Conservation (phyloP, 208 protist genomes). For the Crithidia thermophila region DNA sequence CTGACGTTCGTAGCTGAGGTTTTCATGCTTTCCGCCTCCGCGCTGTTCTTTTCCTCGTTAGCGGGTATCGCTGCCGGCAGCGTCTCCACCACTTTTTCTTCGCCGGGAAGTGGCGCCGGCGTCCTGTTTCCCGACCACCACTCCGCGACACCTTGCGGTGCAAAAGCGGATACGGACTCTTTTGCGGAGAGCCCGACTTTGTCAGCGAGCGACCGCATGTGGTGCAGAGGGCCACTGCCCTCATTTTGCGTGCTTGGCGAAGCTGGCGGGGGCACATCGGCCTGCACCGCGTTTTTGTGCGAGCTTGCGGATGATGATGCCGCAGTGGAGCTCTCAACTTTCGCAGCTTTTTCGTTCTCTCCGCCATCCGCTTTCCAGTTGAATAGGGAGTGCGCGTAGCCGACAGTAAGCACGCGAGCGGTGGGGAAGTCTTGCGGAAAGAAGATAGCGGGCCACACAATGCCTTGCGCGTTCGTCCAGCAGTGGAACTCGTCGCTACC, state of each 20-base stretch:
- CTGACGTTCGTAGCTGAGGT: too few species aligned
- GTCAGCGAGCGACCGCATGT: background rate
- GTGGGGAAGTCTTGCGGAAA: constrained; percentile 74
- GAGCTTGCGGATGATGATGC: background rate
- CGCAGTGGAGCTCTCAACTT: background rate
- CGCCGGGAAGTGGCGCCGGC: too few species aligned
- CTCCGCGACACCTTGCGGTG: background rate
- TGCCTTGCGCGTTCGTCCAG: constrained; percentile 55
- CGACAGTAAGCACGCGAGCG: constrained; percentile 52
- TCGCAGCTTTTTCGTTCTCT: constrained; percentile 11
- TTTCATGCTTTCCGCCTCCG: background rate
- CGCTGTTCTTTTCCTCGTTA: background rate
- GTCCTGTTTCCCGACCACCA: constrained; percentile 9
- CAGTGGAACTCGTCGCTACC: constrained; percentile 71
- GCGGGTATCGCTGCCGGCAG: background rate
- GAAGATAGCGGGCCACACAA: constrained; percentile 69
- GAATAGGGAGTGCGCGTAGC: constrained; percentile 69
- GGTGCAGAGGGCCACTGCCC: background rate
- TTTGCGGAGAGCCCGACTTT: constrained; percentile 6
- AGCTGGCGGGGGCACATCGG: background rate
- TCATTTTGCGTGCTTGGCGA: background rate
- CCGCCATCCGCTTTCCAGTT: constrained; percentile 36
- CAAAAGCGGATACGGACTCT: constrained; percentile 4
- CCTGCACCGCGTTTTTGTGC: background rate
- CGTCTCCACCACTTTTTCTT: too few species aligned